Evolutionary conservation across 1,139 yeast genomes (phyloP).

Genomic region (Saccharomyces hybrid): DNA sequence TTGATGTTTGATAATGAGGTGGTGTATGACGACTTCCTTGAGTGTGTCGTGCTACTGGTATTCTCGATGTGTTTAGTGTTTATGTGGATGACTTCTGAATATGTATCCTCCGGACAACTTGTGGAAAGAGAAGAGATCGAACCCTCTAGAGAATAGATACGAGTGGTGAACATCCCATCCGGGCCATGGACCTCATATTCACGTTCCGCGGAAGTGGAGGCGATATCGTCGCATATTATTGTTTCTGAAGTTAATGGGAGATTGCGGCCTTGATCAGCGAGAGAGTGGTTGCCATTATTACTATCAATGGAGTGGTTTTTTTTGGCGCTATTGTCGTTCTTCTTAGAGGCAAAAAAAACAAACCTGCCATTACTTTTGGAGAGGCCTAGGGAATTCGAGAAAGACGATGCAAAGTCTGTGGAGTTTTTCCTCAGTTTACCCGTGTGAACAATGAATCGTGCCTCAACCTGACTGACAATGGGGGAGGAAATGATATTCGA

Average conservation of each 20-base stretch:
- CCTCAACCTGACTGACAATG: slow-evolving; percentile 3
- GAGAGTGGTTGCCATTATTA: neutral
- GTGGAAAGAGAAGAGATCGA: neutral
- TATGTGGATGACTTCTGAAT: neutral
- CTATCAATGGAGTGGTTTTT: neutral
- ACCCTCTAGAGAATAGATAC: neutral
- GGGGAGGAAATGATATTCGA: slow-evolving; percentile 7
- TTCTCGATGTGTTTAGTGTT: neutral
- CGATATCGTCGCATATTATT: neutral
- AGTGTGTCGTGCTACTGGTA: neutral
- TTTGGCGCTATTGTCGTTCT: neutral
- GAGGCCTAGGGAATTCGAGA: neutral
- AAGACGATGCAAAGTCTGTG: neutral
- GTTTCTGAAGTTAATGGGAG: neutral
- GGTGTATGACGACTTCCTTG: neutral
- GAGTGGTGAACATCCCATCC: neutral
- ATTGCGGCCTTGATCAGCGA: neutral
- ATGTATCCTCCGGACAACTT: neutral
- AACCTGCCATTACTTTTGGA: neutral
- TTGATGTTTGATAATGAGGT: neutral
- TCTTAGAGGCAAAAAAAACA: neutral
- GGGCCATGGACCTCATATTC: neutral
- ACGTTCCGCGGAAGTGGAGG: neutral
- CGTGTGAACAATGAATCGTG: slow-evolving; percentile 3
- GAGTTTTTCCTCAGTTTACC: neutral